Base-by-base conservation (phyloP, 805 yeast genomes). In the Metschnikowia lochheadii region DNA sequence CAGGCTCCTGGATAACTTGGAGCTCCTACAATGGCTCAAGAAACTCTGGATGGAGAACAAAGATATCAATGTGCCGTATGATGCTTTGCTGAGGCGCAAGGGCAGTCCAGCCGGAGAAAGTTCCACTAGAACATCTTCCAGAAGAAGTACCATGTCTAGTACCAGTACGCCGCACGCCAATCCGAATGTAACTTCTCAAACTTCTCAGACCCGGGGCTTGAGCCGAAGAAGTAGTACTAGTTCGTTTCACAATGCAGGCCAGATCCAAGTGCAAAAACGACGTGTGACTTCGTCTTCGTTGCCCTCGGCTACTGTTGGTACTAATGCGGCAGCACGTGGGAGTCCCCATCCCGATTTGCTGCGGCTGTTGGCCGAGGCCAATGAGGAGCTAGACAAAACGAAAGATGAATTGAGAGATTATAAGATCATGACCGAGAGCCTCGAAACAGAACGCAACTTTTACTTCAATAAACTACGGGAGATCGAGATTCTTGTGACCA, bases 11-110 rank as follows among this genome's bases (percentile, higher is more conserved):
- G 98, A 92, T 63, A 94, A 94, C 67, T 77, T 94, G 60, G 98
- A 91, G 70, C 87, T 94, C 61, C 72, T 91, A 56, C 99, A 94
- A 70, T 94, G 97, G 97, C 76, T 89, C 62, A 84, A 87, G 63
- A 79, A 79, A 60, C 84, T 75, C 61, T 92, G 98, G 97, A 75
- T 77, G 54, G 92, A 87, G 48, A 77, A 82, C 61, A 84, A 80
- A 63, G 85, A 84, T 50, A 84, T 84, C 49, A 76, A 79, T 34
- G 79, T 71, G 4, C 49, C 29, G 6, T 91, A 91, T 62, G 95
- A 91, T 65, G 82, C 97, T 0, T 65, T 67, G 13, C 52, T 64
- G 5, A 57, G 66, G 41, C 62, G 75, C 41, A 32, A 36, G 11
- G 50, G 50, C 31, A 20, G 44, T 17, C 39, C 46, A 8, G 18